Percentiles rank a stretch among this genome's conserved stretches.
These are phyloP conservation scores for Suillus americanus DNA, from an alignment of 768 basidiomycete genomes.

Conservation along the genomic window DNA sequence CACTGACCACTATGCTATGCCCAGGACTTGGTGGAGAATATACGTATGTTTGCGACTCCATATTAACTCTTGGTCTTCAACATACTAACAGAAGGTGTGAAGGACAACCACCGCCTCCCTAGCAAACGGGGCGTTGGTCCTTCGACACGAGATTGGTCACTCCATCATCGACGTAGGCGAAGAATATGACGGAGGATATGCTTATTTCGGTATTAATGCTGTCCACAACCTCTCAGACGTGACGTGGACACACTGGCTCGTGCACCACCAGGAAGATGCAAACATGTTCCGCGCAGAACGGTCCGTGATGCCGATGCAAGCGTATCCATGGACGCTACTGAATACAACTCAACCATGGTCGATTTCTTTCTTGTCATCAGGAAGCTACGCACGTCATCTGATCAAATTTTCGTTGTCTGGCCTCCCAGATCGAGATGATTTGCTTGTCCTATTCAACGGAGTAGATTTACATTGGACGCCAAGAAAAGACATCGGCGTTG, in stretches of 20 bases:
- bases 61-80: conserved; percentile 1
- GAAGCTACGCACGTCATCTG: conserved; percentile 57
- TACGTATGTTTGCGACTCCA: conserved; percentile 50
- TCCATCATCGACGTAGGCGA: conserved; percentile 79
- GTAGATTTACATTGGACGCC: conserved; percentile 54
- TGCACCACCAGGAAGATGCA: conserved; percentile 26
- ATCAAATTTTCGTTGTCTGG: conserved; percentile 76
- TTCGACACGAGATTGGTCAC: conserved; percentile 80
- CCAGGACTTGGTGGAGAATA: conserved; percentile 75
- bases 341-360: conserved; percentile 61
- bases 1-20: not conserved
- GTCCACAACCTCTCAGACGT: conserved; percentile 43
- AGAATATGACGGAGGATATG: conserved; percentile 79
- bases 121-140: conserved; percentile 70
- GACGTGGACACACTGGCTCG: conserved; percentile 76
- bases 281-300: conserved; percentile 51
- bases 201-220: conserved; percentile 72
- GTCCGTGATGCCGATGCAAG: conserved; percentile 72
- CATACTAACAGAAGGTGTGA: not conserved
- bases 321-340: conserved; percentile 74
- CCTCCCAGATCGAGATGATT: conserved; percentile 50
- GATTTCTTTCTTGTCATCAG: conserved; percentile 62
- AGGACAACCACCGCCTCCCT: conserved; percentile 77
- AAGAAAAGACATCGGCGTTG: conserved; percentile 54
- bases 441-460: conserved; percentile 63